phyloP scores from a whole-genome alignment of 352 stramenopile species.

The Globisporangium iwayamae region DNA sequence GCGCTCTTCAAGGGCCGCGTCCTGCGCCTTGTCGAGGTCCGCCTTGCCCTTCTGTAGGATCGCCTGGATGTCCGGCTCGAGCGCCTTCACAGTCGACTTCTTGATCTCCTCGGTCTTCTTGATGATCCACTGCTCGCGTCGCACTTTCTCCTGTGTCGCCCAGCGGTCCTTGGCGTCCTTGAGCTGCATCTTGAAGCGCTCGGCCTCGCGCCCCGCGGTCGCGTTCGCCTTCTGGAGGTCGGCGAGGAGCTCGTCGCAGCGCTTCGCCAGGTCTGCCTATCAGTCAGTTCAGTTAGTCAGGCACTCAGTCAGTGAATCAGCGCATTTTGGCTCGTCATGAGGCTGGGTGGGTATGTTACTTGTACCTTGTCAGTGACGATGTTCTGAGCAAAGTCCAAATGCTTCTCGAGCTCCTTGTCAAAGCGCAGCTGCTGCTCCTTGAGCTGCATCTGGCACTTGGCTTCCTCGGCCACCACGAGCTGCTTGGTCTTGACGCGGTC shows the following conservation, averaged over 20 bases:
- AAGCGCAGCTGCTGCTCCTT: constrained; percentile 54
- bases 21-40: constrained; percentile 57
- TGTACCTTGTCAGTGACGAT: constrained; percentile 71
- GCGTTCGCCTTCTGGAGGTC: constrained; percentile 62
- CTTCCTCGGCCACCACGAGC: constrained; percentile 41
- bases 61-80: constrained; percentile 78
- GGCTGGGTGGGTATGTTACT: background rate
- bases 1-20: constrained; percentile 53
- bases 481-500: constrained; percentile 67
- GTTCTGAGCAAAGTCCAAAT: constrained; percentile 78
- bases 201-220: constrained; percentile 34
- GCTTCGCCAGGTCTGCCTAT: constrained; percentile 56
- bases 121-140: constrained; percentile 73
- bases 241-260: constrained; percentile 68
- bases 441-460: constrained; percentile 45
- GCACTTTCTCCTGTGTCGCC: constrained; percentile 59
- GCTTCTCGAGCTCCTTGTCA: constrained; percentile 76
- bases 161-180: constrained; percentile 79
- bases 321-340: background rate
- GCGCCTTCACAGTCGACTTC: constrained; percentile 70
- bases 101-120: constrained; percentile 88
- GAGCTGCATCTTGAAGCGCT: constrained; percentile 69
- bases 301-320: background rate
- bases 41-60: constrained; percentile 76
- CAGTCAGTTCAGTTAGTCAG: constrained; percentile 4